These are phyloP conservation scores for Amphibolis antarctica DNA, from an alignment of 106 monocot genomes.

Conservation along the genomic window DNA sequence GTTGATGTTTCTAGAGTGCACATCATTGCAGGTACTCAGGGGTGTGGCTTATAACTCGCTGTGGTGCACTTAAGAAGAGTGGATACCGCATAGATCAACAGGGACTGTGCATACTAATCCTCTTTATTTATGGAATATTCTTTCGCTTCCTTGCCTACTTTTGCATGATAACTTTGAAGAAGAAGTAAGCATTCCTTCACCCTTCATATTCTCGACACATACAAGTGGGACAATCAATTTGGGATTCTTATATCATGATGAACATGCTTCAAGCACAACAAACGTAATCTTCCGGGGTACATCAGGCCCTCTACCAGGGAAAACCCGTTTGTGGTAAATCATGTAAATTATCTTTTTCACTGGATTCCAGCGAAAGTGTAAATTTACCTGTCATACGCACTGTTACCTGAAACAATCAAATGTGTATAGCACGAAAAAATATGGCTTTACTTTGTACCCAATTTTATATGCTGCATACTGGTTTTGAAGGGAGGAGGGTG, in stretches of 20 bases:
- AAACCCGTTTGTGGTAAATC: background rate
- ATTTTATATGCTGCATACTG: too few relatives aligned
- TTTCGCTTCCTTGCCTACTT: slow-evolving; percentile 76
- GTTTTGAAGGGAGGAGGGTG: too few relatives aligned
- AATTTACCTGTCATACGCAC: too few relatives aligned
- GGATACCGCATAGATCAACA: slow-evolving; percentile 47
- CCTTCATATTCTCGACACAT: background rate
- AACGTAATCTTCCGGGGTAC: background rate
- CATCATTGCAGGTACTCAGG: slow-evolving; percentile 58
- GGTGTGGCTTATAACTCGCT: slow-evolving; percentile 84
- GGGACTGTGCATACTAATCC: slow-evolving; percentile 48
- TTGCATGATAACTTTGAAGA: slow-evolving; percentile 41
- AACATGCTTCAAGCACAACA: background rate
- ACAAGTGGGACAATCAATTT: background rate
- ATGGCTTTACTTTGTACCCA: too few relatives aligned
- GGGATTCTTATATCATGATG: background rate
- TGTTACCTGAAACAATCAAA: too few relatives aligned
- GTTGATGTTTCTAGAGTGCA: too few relatives aligned
- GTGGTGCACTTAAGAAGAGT: slow-evolving; percentile 40
- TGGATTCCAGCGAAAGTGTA: background rate
- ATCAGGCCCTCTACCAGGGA: background rate
- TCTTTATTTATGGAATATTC: slow-evolving; percentile 48
- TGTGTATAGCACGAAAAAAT: too few relatives aligned
- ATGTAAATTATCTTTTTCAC: background rate
- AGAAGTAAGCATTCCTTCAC: slow-evolving; percentile 6